Base-by-base conservation (phyloP, 2,329 filamentous ascomycete genomes). In the Cordyceps farinosa region DNA sequence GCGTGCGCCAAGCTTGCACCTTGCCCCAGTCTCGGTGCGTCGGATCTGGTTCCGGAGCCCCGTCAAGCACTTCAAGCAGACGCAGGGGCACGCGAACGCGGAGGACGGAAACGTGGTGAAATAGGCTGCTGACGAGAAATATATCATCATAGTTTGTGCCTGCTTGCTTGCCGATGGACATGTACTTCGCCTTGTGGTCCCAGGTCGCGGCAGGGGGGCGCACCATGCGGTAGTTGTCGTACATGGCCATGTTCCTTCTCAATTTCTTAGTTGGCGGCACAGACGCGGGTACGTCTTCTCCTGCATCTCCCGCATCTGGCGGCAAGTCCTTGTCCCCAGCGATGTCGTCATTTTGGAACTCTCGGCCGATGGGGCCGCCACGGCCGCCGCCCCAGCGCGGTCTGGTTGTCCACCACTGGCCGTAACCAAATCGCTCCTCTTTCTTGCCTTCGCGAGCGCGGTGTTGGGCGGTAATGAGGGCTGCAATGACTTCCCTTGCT, bases 161-260 rank as follows among this genome's bases (percentile, higher is more conserved):
- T 1, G 68, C 68, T 11, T 72, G 71, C 66, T 80, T 82, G 5
- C 86, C 86, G 63, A 89, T 84, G 29, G 84, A 79, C 65, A 78
- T 73, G 70, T 88, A 88, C 40, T 79, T 77, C 36, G 82, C 80
- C 73, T 86, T 87, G 64, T 77, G 78, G 69, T 89, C 86, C 86
- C 86, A 89, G 29, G 79, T 82, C 7, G 79, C 75, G 10, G 82
- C 74, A 0, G 86, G 86, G 9, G 82, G 83, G 2, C 84, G 79
- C 51, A 88, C 77, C 79, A 85, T 87, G 63, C 86, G 81, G 73
- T 88, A 88, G 67, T 80, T 84, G 70, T 88, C 86, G 70, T 88
- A 88, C 53, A 87, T 79, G 65, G 79, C 80, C 71, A 84, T 74
- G 58, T 79, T 84, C 71, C 83, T 85, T 64, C 83, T 80, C 44